A percentile compares a stretch with the other conserved stretches of the same genome.
phyloP scores from a whole-genome alignment of 331 rosid genomes.

The Erythrophleum ivorense region DNA sequence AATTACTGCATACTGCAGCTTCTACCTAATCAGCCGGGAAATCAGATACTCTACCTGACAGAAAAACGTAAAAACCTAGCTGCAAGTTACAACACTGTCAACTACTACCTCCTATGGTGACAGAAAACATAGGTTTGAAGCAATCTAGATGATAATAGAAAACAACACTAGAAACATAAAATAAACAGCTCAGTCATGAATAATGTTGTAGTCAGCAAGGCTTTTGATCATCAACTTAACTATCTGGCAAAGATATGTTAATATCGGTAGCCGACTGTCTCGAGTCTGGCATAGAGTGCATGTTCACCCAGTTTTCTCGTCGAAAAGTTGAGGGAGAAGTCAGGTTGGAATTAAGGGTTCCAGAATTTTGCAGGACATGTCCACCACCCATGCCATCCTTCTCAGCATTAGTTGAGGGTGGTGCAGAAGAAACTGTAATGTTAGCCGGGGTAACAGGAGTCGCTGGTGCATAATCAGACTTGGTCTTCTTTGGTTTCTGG shows the following conservation, averaged over 20 bases:
- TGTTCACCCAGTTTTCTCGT: conserved; percentile 78
- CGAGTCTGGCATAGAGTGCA: conserved; percentile 68
- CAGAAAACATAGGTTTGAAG: conserved; percentile 35
- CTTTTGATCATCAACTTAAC: conserved; percentile 37
- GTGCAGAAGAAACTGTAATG: conserved; percentile 43
- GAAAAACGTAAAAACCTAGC: conserved; percentile 42
- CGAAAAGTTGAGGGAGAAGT: conserved; percentile 53
- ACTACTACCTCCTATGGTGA: conserved; percentile 48
- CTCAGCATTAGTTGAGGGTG: conserved; percentile 54
- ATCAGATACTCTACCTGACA: conserved; percentile 55
- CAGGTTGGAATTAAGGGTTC: conserved; percentile 47
- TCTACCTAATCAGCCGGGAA: conserved; percentile 72
- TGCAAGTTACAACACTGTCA: conserved; percentile 47
- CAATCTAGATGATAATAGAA: conserved; percentile 39
- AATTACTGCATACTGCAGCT: conserved; percentile 44
- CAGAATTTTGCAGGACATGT: conserved; percentile 58
- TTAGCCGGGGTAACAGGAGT: conserved; percentile 40
- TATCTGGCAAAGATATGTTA: conserved; percentile 80
- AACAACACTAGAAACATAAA: conserved; percentile 39
- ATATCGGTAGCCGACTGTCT: conserved; percentile 77
- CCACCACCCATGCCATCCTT: conserved; percentile 54
- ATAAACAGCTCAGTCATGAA: conserved; percentile 39
- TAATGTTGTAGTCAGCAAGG: conserved; percentile 47
- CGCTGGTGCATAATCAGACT: conserved; percentile 41
- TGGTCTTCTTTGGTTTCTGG: conserved; percentile 65